These are phyloP conservation scores for Rhizophlyctis rosea DNA, from an alignment of 192 early-diverging fungal species.

Conservation along the genomic window DNA sequence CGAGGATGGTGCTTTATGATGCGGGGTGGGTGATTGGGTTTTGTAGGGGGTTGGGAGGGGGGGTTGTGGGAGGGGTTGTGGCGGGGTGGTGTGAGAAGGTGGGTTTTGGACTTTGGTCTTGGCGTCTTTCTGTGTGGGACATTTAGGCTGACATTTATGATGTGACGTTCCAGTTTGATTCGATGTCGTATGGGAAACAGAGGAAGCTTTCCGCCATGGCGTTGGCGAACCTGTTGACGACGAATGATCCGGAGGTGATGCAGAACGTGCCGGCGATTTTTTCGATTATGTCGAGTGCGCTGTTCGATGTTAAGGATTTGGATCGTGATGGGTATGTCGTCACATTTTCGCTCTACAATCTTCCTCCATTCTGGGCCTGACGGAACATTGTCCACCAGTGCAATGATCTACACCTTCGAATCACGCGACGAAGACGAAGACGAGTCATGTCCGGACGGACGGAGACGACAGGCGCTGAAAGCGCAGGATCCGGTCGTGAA, in stretches of 20 bases:
- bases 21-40: constrained; percentile 49
- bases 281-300: constrained; percentile 58
- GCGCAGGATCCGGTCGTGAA: constrained; percentile 9
- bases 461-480: constrained; percentile 30
- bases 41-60: constrained; percentile 29
- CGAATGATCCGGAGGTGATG: constrained; percentile 47
- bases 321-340: constrained; percentile 53
- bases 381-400: constrained; percentile 27
- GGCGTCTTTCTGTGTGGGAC: neutral
- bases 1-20: constrained; percentile 61
- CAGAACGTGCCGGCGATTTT: constrained; percentile 50
- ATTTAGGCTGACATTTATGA: too few relatives aligned
- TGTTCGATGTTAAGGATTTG: constrained; percentile 59
- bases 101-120: constrained; percentile 11
- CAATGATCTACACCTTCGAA: constrained; percentile 57
- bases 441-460: constrained; percentile 39
- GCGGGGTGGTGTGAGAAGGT: constrained; percentile 71
- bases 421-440: constrained; percentile 48
- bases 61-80: constrained; percentile 50
- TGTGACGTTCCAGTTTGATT: constrained; percentile 61
- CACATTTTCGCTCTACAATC: neutral
- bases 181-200: constrained; percentile 64
- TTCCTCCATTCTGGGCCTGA: neutral
- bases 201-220: constrained; percentile 56
- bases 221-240: constrained; percentile 51